These are phyloP conservation scores for Boletus pseudo-olivaceus DNA, from an alignment of 768 basidiomycete genomes.

Conservation along the genomic window DNA sequence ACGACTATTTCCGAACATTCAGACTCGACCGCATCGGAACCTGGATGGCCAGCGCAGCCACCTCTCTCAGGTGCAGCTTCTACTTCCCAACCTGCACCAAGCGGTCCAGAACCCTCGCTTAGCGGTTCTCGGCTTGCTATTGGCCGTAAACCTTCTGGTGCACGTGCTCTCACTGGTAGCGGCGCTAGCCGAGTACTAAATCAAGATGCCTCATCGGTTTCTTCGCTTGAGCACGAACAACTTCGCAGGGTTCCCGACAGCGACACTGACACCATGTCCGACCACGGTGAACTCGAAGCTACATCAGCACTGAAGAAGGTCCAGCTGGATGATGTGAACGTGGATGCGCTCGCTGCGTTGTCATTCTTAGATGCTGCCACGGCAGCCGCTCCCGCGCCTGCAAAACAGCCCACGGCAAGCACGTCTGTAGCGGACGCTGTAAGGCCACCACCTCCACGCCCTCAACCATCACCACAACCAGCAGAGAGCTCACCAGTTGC, in stretches of 20 bases:
- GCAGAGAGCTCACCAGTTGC: slow-evolving; percentile 24
- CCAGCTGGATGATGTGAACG: slow-evolving; percentile 47
- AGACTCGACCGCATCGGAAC: slow-evolving; percentile 30
- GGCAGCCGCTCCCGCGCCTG: slow-evolving; percentile 16
- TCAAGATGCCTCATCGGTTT: slow-evolving; percentile 33
- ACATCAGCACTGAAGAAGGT: slow-evolving; percentile 8
- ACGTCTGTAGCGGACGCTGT: slow-evolving; percentile 3
- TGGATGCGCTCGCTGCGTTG: slow-evolving; percentile 76
- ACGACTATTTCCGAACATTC: slow-evolving; percentile 46
- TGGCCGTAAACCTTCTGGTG: slow-evolving; percentile 77
- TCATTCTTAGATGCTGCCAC: slow-evolving; percentile 60
- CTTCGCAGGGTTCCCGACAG: slow-evolving; percentile 26
- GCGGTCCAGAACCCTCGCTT: slow-evolving; percentile 34
- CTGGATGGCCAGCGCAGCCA: slow-evolving; percentile 15
- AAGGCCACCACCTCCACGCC: slow-evolving; percentile 27
- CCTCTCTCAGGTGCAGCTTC: slow-evolving; percentile 24
- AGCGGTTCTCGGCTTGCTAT: slow-evolving; percentile 33
- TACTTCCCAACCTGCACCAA: slow-evolving; percentile 18
- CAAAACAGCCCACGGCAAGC: slow-evolving; percentile 6
- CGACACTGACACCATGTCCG: slow-evolving; percentile 35
- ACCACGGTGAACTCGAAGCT: slow-evolving; percentile 11
- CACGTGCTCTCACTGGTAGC: slow-evolving; percentile 57
- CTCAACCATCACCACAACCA: slow-evolving; percentile 32
- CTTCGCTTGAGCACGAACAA: slow-evolving; percentile 35
- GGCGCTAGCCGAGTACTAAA: slow-evolving; percentile 37